Percentiles rank a stretch among this genome's conserved stretches.
phyloP scores from a whole-genome alignment of 352 stramenopile species.

The Aphanomyces cochlioides region DNA sequence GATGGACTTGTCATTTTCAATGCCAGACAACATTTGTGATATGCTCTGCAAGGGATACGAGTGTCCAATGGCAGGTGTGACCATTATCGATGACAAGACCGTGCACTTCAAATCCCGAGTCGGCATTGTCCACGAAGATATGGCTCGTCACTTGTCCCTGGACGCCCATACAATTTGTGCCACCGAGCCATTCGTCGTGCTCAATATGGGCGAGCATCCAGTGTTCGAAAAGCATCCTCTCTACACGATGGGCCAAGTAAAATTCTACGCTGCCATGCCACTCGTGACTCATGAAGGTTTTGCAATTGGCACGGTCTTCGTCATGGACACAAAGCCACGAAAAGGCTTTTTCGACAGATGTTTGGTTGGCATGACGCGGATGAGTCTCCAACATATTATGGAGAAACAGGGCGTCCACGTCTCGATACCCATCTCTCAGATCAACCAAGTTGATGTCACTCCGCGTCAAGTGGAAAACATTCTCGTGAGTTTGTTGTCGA shows the following conservation, averaged over 20 bases:
- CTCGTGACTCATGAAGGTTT: constrained; percentile 53
- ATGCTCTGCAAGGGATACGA: constrained; percentile 27
- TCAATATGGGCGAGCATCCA: constrained; percentile 75
- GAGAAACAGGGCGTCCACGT: background rate
- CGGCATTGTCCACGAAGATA: constrained; percentile 27
- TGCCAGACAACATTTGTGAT: constrained; percentile 22
- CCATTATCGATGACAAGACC: constrained; percentile 14
- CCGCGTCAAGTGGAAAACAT: constrained; percentile 12
- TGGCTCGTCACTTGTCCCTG: constrained; percentile 62
- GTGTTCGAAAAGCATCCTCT: constrained; percentile 85
- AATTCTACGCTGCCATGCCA: constrained; percentile 88
- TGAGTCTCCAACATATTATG: constrained; percentile 2
- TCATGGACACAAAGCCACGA: constrained; percentile 56
- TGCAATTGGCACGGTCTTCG: constrained; percentile 76
- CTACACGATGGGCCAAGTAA: constrained; percentile 84
- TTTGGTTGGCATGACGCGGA: constrained; percentile 18
- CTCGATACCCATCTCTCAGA: background rate
- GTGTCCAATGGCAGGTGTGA: constrained; percentile 21
- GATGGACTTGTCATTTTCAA: background rate
- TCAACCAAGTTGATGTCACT: background rate
- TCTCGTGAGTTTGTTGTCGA: constrained; percentile 4
- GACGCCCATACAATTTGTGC: constrained; percentile 53
- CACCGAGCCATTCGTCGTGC: constrained; percentile 61
- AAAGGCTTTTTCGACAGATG: constrained; percentile 15
- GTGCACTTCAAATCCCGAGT: background rate